Evolutionary conservation across 371 early-diverging fungal species (phyloP).

Genomic region (Lichtheimia ramosa): DNA sequence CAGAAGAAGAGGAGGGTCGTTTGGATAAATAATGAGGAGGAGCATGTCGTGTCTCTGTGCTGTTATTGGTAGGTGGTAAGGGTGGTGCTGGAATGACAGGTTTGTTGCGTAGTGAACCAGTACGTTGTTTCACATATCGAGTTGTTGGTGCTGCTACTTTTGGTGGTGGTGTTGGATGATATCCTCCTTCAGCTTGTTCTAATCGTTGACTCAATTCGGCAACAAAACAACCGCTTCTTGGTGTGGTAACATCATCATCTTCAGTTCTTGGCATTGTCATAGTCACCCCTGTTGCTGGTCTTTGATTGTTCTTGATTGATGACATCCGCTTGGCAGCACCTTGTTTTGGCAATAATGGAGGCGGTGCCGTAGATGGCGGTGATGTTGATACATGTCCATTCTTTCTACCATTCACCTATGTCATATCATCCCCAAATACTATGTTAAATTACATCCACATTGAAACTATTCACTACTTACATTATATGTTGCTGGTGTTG

Average conservation of each 20-base stretch:
- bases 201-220: constrained; percentile 33
- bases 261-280: constrained; percentile 1
- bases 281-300: neutral
- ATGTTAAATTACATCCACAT: neutral
- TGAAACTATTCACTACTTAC: neutral
- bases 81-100: too few relatives aligned
- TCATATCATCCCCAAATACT: neutral
- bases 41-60: neutral
- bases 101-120: constrained; percentile 4
- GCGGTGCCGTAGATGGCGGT: neutral
- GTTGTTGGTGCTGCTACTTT: neutral
- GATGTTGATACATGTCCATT: too few relatives aligned
- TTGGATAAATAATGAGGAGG: neutral
- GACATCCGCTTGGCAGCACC: neutral
- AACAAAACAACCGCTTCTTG: constrained; percentile 31
- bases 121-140: neutral
- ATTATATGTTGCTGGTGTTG: neutral
- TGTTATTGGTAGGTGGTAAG: too few relatives aligned
- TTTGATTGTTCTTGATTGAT: too few relatives aligned
- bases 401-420: too few relatives aligned
- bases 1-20: constrained; percentile 8
- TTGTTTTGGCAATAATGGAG: constrained; percentile 2
- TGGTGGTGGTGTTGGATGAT: neutral
- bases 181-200: constrained; percentile 24
- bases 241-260: constrained; percentile 5